A percentile compares a stretch with the other conserved stretches of the same genome.
Evolutionary conservation across 306 rosid species (phyloP).

Genomic region (Argentina anserina): DNA sequence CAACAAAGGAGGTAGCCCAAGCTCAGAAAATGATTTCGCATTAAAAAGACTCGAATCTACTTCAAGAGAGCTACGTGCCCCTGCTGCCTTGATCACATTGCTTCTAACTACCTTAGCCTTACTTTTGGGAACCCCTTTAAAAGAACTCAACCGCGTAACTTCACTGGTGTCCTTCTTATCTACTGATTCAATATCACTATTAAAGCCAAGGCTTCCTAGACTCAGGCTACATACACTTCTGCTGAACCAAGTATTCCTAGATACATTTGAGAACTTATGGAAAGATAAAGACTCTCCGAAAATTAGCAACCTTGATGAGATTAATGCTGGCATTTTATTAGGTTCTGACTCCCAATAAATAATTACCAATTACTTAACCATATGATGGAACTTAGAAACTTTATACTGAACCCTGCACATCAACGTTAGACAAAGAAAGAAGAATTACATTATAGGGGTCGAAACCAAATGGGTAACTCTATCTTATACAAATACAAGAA

Average conservation of each 20-base stretch:
- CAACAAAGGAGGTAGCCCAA: constrained; percentile 59
- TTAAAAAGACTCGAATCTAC: constrained; percentile 63
- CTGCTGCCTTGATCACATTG: constrained; percentile 33
- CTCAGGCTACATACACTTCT: constrained; percentile 41
- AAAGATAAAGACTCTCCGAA: constrained; percentile 62
- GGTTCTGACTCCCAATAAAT: not conserved
- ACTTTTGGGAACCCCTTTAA: constrained; percentile 35
- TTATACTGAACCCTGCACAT: constrained; percentile 12
- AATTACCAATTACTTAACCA: not conserved
- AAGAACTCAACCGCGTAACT: constrained; percentile 31
- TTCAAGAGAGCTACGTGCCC: constrained; percentile 27
- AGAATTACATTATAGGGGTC: not conserved
- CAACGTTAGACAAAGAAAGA: not conserved
- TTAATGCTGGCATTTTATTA: constrained; percentile 57
- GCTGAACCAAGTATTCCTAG: constrained; percentile 51
- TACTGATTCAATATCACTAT: constrained; percentile 34
- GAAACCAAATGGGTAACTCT: not conserved
- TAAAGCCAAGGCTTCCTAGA: constrained; percentile 47
- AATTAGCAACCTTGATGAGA: constrained; percentile 50
- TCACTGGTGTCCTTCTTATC: constrained; percentile 29
- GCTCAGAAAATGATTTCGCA: constrained; percentile 74
- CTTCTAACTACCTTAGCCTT: constrained; percentile 39
- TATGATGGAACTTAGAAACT: not conserved
- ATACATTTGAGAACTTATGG: constrained; percentile 41
- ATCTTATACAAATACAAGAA: not conserved